Evolutionary conservation across 306 rosid genomes (phyloP).

Genomic region (Vicia faba): DNA sequence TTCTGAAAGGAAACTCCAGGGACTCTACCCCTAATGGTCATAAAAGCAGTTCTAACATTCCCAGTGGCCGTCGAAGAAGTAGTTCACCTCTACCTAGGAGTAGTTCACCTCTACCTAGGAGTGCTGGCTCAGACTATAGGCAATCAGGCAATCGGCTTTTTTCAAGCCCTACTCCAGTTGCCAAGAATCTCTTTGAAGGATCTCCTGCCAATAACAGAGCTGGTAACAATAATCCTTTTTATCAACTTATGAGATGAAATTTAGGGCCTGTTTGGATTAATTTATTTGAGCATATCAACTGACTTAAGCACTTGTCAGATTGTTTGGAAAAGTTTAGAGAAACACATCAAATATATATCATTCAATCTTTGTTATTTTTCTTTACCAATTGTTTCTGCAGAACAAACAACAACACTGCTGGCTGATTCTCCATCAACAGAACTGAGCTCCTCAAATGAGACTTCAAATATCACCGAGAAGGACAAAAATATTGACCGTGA

Average conservation of each 20-base stretch:
- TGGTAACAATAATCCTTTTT: constrained; percentile 46
- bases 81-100: constrained; percentile 65
- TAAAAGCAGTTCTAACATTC: constrained; percentile 53
- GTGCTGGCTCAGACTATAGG: constrained; percentile 48
- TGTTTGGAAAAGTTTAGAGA: neutral
- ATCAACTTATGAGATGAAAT: constrained; percentile 23
- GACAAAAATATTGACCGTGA: constrained; percentile 43
- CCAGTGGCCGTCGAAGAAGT: constrained; percentile 72
- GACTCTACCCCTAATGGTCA: constrained; percentile 64
- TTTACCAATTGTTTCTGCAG: constrained; percentile 18
- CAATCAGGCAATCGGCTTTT: constrained; percentile 42
- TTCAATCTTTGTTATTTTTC: constrained; percentile 9
- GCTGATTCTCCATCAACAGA: constrained; percentile 51
- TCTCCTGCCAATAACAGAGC: constrained; percentile 54
- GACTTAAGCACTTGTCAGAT: neutral
- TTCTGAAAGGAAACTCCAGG: constrained; percentile 72
- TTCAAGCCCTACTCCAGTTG: constrained; percentile 42
- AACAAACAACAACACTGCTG: constrained; percentile 36
- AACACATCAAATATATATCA: neutral
- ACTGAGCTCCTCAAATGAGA: constrained; percentile 40
- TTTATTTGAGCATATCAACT: neutral
- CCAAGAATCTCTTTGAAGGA: constrained; percentile 60
- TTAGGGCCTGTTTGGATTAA: neutral
- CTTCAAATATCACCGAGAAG: constrained; percentile 34
- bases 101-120: constrained; percentile 60